Percentiles rank a stretch among this genome's conserved stretches.
These are phyloP conservation scores for Podospora australis DNA, from an alignment of 495 filamentous ascomycete genomes.

Conservation along the genomic window DNA sequence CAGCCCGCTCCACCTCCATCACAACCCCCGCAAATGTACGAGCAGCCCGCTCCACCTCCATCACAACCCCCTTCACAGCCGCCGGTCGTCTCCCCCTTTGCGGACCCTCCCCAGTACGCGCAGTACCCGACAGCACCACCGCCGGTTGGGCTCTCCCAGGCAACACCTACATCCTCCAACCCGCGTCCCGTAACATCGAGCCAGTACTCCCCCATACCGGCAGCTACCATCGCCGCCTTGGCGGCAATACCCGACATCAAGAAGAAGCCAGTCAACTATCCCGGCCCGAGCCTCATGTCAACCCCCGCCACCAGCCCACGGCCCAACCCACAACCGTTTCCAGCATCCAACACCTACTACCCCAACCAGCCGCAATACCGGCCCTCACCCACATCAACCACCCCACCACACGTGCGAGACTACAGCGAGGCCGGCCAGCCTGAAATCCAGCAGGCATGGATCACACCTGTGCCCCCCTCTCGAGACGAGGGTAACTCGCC, in stretches of 20 bases:
- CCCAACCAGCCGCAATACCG: conserved; percentile 4
- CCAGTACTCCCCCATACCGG: not conserved
- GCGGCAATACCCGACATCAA: not conserved
- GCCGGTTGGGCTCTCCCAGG: not conserved
- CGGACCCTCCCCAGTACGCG: not conserved
- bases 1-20: conserved; percentile 6
- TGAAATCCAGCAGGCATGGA: too few relatives aligned
- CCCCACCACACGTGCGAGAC: not conserved
- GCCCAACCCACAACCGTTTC: not conserved
- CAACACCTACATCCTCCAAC: not conserved
- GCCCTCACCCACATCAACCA: not conserved
- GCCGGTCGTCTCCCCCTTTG: not conserved
- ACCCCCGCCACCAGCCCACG: conserved; percentile 3
- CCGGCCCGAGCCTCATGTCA: conserved; percentile 5
- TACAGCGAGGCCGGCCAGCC: too few relatives aligned
- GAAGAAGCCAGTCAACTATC: conserved; percentile 1
- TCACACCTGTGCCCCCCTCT: not conserved
- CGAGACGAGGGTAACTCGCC: conserved; percentile 5
- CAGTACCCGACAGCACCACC: not conserved
- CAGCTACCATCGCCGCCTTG: not conserved
- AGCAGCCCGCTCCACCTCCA: not conserved
- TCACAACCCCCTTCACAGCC: not conserved
- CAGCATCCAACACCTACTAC: not conserved
- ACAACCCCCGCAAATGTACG: not conserved
- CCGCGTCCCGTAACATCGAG: not conserved